phyloP scores from a whole-genome alignment of 768 basidiomycete species.

The Boletus insuetus region DNA sequence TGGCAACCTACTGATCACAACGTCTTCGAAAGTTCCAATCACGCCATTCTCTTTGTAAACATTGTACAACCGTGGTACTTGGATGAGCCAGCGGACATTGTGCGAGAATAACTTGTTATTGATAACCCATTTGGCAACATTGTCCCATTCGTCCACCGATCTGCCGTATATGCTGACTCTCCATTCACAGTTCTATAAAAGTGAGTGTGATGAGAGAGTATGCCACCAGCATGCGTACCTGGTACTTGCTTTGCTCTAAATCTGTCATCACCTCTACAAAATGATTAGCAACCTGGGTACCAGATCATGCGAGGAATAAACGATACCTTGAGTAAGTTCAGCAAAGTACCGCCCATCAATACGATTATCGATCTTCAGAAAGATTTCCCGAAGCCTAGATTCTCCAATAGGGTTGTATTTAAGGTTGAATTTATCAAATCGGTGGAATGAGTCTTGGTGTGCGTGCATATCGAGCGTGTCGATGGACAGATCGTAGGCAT shows the following conservation, averaged over 20 bases:
- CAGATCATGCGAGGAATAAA: not conserved
- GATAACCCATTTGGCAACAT: constrained; percentile 95
- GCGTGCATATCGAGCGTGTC: constrained; percentile 99
- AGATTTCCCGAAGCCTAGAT: constrained; percentile 92
- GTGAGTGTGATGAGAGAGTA: not conserved
- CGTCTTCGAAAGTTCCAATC: constrained; percentile 84
- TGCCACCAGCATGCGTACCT: constrained; percentile 45
- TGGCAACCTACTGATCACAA: constrained; percentile 72
- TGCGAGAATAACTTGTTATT: constrained; percentile 92
- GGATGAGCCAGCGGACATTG: constrained; percentile 97
- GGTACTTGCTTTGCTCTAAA: constrained; percentile 97
- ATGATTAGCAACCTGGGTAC: not conserved
- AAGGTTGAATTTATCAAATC: constrained; percentile 97
- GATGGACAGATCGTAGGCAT: constrained; percentile 96
- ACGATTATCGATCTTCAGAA: constrained; percentile 96
- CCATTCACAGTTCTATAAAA: constrained; percentile 87
- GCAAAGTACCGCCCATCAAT: constrained; percentile 92
- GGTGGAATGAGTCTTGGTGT: constrained; percentile 96
- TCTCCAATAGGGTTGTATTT: constrained; percentile 98
- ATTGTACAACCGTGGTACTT: constrained; percentile 91
- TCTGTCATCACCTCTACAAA: constrained; percentile 91
- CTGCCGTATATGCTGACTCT: constrained; percentile 94
- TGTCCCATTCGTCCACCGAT: constrained; percentile 88
- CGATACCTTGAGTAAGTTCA: constrained; percentile 83
- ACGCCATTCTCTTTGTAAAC: constrained; percentile 89